Evolutionary conservation across 345 rosid genomes (phyloP), one percentile per base, ranked within the genome.

Genomic region (Linum usitatissimum): DNA sequence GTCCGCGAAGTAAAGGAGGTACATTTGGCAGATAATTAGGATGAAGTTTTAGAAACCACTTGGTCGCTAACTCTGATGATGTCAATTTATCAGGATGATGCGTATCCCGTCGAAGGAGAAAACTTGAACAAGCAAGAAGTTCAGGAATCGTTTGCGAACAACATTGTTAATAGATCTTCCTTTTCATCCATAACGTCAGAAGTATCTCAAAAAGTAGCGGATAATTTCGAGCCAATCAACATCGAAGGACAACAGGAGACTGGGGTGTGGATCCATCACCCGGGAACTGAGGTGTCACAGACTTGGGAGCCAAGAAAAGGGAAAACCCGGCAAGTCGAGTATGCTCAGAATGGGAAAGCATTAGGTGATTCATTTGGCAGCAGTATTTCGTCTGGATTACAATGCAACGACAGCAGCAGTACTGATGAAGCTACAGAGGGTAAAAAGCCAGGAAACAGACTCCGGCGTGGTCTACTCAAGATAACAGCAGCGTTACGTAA

Each of bases 291-390:
- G 64, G 84, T 81, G 65, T 73, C 80, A 23, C 93, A 81, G 70
- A 81, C 71, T 64, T 89, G 96, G 98, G 84, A 86, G 69, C 97
- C 96, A 14, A 80, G 94, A 64, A 92, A 84, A 79, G 90, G 94
- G 40, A 92, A 83, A 77, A 75, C 48, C 45, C 67, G 84, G 74
- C 68, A 71, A 66, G 66, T 71, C 1, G 95, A 84, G 51, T 45
- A 45, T 67, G 78, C 67, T 55, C 64, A 62, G 67, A 66, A 80
- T 64, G 74, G 2, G 0, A 67, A 78, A 53, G 84, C 75, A 72
- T 65, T 78, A 18, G 60, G 70, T 6, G 82, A 76, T 74, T 63
- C 83, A 38, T 55, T 57, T 36, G 71, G 75, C 19, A 70, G 73
- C 69, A 45, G 53, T 34, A 19, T 30, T 18, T 70, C 77, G 64